Percentiles rank a stretch among this genome's conserved stretches.
phyloP scores from a whole-genome alignment of 2,329 filamentous ascomycete species.

The Cladophialophora immunda region DNA sequence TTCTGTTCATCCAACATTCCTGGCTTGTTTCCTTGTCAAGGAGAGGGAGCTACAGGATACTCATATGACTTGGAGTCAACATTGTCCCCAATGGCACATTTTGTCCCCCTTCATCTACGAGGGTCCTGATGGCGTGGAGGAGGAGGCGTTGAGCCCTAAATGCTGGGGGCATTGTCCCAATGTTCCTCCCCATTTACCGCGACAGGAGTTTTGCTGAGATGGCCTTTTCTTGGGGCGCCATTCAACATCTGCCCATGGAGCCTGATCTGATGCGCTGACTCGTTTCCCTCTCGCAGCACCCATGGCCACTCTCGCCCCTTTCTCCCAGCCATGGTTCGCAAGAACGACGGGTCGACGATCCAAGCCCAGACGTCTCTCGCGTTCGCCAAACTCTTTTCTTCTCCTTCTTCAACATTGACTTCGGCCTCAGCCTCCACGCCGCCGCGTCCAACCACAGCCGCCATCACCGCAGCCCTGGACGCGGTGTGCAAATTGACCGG shows the following conservation, averaged over 20 bases:
- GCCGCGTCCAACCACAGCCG: neutral
- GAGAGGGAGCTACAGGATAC: too few species aligned
- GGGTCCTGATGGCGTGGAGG: too few species aligned
- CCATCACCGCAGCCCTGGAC: slow-evolving; percentile 45
- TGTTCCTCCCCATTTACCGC: too few species aligned
- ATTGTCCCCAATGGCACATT: too few species aligned
- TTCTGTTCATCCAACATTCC: too few species aligned
- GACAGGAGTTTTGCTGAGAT: too few species aligned
- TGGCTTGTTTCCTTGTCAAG: too few species aligned
- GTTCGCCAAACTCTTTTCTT: slow-evolving; percentile 15
- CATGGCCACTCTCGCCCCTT: slow-evolving; percentile 52
- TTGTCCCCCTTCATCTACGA: too few species aligned
- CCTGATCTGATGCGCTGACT: neutral
- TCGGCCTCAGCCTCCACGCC: neutral
- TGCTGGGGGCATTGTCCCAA: too few species aligned
- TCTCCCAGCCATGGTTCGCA: slow-evolving; percentile 51
- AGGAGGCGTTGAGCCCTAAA: too few species aligned
- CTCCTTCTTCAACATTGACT: neutral
- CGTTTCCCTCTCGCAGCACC: slow-evolving; percentile 40
- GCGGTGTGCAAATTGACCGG: slow-evolving; percentile 50
- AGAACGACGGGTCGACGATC: slow-evolving; percentile 44
- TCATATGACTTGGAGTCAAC: too few species aligned
- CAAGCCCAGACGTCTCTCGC: slow-evolving; percentile 41
- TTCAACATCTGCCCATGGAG: too few species aligned
- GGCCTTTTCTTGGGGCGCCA: neutral